phyloP scores from a whole-genome alignment of 148 eudicot genomes.

The Gaultheria prostrata region DNA sequence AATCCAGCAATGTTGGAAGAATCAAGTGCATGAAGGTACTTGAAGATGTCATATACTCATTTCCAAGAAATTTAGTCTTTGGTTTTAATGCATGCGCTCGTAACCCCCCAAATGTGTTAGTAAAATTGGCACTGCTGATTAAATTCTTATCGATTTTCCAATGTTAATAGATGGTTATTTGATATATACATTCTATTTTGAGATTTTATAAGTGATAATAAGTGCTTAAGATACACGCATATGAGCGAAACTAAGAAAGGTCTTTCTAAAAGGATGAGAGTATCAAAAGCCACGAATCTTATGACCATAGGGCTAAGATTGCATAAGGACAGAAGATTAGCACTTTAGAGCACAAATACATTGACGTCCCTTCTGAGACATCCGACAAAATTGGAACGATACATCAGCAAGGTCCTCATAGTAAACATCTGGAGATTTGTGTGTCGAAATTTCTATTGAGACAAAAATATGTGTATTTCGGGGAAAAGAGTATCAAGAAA shows the following conservation, averaged over 20 bases:
- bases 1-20: conserved; percentile 52
- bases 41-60: not conserved
- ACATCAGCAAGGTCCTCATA: too few species aligned
- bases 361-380: too few species aligned
- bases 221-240: not conserved
- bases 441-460: too few species aligned
- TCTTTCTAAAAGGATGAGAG: not conserved
- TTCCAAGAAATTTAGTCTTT: not conserved
- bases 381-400: too few species aligned
- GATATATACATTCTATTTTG: not conserved
- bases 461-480: too few species aligned
- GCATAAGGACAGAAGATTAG: not conserved
- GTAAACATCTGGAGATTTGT: too few species aligned
- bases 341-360: too few species aligned
- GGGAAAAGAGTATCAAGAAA: not conserved
- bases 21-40: conserved; percentile 55
- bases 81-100: not conserved
- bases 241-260: not conserved
- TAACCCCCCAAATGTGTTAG: too few species aligned
- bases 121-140: too few species aligned
- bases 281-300: not conserved
- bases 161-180: not conserved
- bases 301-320: not conserved
- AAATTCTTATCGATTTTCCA: not conserved
- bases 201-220: too few species aligned